phyloP scores from a whole-genome alignment of 306 rosid species.

The Pachyrhizus erosus region DNA sequence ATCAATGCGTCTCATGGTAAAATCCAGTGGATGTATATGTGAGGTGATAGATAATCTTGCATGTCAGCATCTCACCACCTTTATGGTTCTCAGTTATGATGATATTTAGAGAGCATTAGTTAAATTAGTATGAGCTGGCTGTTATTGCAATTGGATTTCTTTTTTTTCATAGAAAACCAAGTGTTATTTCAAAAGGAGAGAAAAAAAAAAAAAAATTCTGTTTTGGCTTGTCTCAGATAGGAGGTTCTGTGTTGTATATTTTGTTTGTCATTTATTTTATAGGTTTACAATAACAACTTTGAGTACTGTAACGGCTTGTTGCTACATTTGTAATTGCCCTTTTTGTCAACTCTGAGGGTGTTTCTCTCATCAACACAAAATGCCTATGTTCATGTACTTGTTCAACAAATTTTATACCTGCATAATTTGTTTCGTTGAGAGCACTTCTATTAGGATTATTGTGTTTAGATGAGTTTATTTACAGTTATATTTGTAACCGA shows the following conservation, averaged over 20 bases:
- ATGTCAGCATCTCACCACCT: conserved; percentile 22
- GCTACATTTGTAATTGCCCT: neutral
- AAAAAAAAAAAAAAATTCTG: neutral
- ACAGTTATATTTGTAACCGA: neutral
- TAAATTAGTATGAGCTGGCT: conserved; percentile 41
- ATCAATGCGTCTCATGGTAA: conserved; percentile 30
- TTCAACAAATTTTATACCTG: neutral
- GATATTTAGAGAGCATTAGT: conserved; percentile 42
- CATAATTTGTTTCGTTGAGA: neutral
- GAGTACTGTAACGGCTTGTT: conserved; percentile 11
- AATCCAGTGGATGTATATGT: conserved; percentile 20
- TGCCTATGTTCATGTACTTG: neutral
- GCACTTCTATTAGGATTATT: neutral
- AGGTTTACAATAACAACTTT: conserved; percentile 39
- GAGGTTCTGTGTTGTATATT: conserved; percentile 38
- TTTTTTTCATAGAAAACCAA: conserved; percentile 43
- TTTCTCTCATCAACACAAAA: neutral
- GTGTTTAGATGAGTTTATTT: no score
- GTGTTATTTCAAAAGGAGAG: conserved; percentile 19
- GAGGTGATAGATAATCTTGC: conserved; percentile 46
- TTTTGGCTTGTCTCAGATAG: conserved; percentile 23
- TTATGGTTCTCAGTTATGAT: conserved; percentile 33
- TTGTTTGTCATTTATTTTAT: conserved; percentile 24
- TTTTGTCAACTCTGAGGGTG: neutral
- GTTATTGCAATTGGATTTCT: conserved; percentile 50